Evolutionary conservation across 805 yeast genomes (phyloP).

Genomic region (Lachancea cidri): DNA sequence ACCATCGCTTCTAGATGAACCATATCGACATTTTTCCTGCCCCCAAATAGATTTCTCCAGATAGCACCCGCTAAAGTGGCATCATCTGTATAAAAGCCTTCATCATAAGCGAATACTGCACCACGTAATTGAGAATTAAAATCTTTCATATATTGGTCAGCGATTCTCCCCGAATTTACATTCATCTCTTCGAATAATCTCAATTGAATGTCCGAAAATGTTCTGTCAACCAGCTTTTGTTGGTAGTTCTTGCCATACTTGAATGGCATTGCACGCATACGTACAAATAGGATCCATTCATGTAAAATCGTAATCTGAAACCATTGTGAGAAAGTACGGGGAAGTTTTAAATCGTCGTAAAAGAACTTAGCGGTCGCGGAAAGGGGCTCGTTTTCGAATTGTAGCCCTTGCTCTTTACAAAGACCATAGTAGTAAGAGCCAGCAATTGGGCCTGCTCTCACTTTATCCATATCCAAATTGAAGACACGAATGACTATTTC

Average conservation of each 20-base stretch:
- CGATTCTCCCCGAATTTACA: slow-evolving; percentile 71
- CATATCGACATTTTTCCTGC: slow-evolving; percentile 73
- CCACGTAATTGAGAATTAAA: slow-evolving; percentile 90
- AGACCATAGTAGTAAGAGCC: slow-evolving; percentile 83
- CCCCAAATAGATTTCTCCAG: slow-evolving; percentile 90
- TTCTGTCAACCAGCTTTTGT: slow-evolving; percentile 83
- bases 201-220: slow-evolving; percentile 84
- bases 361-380: slow-evolving; percentile 75
- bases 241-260: slow-evolving; percentile 86
- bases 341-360: slow-evolving; percentile 77
- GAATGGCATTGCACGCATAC: slow-evolving; percentile 96
- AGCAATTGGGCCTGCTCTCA: slow-evolving; percentile 91
- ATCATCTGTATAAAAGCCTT: slow-evolving; percentile 78
- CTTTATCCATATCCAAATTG: slow-evolving; percentile 82
- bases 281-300: slow-evolving; percentile 86
- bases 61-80: slow-evolving; percentile 70
- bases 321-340: slow-evolving; percentile 92
- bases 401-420: slow-evolving; percentile 81
- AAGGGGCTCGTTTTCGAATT: slow-evolving; percentile 65
- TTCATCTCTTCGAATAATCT: slow-evolving; percentile 83
- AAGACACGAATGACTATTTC: slow-evolving; percentile 56
- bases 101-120: slow-evolving; percentile 84
- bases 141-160: slow-evolving; percentile 83
- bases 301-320: slow-evolving; percentile 88
- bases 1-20: slow-evolving; percentile 82